A percentile compares a stretch with the other conserved stretches of the same genome.
These are phyloP conservation scores for Wickerhamia fluorescens DNA, from an alignment of 805 yeast species.

Conservation along the genomic window DNA sequence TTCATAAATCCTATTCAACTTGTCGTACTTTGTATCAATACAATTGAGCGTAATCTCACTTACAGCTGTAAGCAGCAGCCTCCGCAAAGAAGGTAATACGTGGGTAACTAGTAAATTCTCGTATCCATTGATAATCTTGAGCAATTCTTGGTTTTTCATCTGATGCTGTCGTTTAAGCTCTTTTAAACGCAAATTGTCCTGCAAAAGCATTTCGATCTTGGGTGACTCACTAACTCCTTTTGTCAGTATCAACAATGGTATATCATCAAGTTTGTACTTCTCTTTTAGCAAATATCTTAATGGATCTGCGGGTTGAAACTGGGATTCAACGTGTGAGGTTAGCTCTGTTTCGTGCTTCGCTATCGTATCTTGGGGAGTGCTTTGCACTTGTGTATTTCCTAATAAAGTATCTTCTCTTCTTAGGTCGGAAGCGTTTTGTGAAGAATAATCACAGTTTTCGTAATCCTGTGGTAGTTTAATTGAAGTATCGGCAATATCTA, in stretches of 20 bases:
- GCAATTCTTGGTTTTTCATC: constrained; percentile 17
- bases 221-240: too few relatives aligned
- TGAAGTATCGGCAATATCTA: constrained; percentile 15
- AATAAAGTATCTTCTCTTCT: not conserved
- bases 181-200: constrained; percentile 21
- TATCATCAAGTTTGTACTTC: constrained; percentile 20
- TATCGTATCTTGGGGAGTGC: too few relatives aligned
- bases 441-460: not conserved
- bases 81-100: constrained; percentile 23
- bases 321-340: too few relatives aligned
- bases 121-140: constrained; percentile 18
- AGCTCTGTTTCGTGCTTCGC: too few relatives aligned
- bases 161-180: constrained; percentile 12
- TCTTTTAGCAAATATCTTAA: constrained; percentile 14
- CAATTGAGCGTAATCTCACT: too few relatives aligned
- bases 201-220: constrained; percentile 16
- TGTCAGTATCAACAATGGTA: too few relatives aligned
- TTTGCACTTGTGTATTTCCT: not conserved
- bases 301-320: too few relatives aligned
- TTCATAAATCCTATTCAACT: constrained; percentile 5
- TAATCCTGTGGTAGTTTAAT: constrained; percentile 5
- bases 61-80: constrained; percentile 9
- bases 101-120: constrained; percentile 20
- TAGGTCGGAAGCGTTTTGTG: not conserved
- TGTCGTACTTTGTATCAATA: constrained; percentile 5